Base-by-base conservation (phyloP, 73 alveolate species). In the Paramecium sexaurelia region DNA sequence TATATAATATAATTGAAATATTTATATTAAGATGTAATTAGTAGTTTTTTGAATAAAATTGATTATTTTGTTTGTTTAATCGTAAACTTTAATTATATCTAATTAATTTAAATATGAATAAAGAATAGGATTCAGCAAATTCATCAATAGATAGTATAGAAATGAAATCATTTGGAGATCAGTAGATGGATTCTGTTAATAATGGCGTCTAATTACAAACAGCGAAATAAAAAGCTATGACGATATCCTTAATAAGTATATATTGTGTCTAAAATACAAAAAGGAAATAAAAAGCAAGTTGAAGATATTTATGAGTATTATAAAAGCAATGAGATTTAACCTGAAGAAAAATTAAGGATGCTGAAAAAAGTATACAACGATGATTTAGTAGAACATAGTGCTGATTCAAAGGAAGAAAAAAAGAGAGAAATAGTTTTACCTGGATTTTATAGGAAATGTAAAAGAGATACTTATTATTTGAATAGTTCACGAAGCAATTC, bases 401-500 rank as follows among this genome's bases (percentile, higher is more conserved):
- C 83, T 29, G 83, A 61, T 32, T 19, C 83, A 1, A 61, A 32
- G 26, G 83, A 61, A 32, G 83, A 3, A 5, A 32, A 26, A 26
- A 26, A 61, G 17, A 1, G 20, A 2, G 0, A 61, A 61, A 3
- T 61, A 7, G 19, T 8, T 26, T 32, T 61, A 27, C 83, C 83
- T 29, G 83, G 83, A 4, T 61, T 19, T 29, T 61, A 61, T 61
- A 26, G 51, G n/a, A 61, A 1, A 8, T 61, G 83, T 61, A 61
- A 61, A 5, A 11, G 1, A 61, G 13, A 24, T 61, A 2, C 43
- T 4, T 3, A 61, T 10, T 22, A 61, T 51, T 17, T 13, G 4
- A 66, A 35, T 35, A 71, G 86, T 71, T 36, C 56, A 35, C 9
- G 86, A 71, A 35, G 8, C 86, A 3, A 71, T 43, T 40, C 90